phyloP scores from a whole-genome alignment of 176 grass and related monocot species.

The Musa acuminata region DNA sequence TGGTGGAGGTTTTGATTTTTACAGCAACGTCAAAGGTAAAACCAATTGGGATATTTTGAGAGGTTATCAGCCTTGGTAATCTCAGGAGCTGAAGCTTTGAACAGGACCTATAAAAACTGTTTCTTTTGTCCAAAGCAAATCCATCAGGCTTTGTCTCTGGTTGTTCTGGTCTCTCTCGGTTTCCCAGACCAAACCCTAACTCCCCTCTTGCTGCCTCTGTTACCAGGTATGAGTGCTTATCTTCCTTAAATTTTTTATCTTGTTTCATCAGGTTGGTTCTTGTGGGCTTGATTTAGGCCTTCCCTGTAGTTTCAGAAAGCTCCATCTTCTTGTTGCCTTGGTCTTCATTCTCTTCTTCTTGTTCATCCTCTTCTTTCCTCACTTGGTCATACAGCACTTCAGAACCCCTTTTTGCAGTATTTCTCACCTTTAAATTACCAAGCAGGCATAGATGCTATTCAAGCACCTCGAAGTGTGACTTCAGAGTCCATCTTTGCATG shows the following conservation, averaged over 20 bases:
- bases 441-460: neutral
- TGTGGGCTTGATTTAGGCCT: no score
- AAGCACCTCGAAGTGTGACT: no score
- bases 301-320: neutral
- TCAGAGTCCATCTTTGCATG: no score
- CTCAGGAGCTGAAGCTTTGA: neutral
- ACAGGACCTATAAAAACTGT: neutral
- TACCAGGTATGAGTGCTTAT: neutral
- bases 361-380: no score
- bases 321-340: neutral
- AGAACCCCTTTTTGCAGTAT: no score
- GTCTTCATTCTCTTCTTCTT: no score
- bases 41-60: neutral
- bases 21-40: neutral
- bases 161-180: neutral
- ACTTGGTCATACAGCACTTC: no score
- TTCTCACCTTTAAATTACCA: neutral
- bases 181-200: neutral
- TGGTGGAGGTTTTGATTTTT: neutral
- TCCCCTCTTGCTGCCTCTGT: neutral
- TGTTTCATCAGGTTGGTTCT: neutral
- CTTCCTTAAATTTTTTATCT: neutral
- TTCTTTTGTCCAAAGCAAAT: neutral
- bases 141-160: neutral
- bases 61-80: neutral